Conservation (phyloP, 495 filamentous ascomycete species). For the Hypoxylon trugodes region DNA sequence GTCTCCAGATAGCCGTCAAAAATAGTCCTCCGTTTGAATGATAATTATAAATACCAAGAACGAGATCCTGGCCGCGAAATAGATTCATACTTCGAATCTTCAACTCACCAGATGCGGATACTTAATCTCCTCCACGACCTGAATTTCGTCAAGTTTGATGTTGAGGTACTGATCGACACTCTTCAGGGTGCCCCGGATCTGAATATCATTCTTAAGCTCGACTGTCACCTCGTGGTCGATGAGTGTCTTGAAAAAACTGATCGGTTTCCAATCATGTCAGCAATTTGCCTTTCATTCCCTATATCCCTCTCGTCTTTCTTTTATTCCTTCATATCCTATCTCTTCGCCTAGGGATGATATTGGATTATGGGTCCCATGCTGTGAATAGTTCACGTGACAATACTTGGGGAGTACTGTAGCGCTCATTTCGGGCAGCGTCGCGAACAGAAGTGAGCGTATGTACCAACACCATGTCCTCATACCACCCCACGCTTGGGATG, state of each 20-base stretch:
- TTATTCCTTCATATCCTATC: not conserved
- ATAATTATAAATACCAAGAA: not conserved
- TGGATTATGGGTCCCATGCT: not conserved
- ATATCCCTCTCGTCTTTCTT: not conserved
- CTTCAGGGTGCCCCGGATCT: conserved; percentile 92
- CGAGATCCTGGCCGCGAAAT: not conserved
- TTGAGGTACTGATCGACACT: conserved; percentile 98
- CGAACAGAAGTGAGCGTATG: not conserved
- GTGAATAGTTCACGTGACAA: conserved; percentile 21
- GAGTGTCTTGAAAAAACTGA: conserved; percentile 98
- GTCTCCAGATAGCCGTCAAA: too few relatives aligned
- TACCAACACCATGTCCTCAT: not conserved
- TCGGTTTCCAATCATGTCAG: conserved; percentile 6
- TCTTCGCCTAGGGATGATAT: not conserved
- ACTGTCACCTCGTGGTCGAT: conserved; percentile 95
- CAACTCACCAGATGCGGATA: conserved; percentile 85
- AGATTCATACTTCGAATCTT: not conserved
- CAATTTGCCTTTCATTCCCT: conserved; percentile 2
- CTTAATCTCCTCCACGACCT: conserved; percentile 86
- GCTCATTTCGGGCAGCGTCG: not conserved
- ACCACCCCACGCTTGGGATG: not conserved
- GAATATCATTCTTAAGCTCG: conserved; percentile 99
- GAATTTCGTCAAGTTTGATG: conserved; percentile 96
- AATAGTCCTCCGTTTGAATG: too few relatives aligned
- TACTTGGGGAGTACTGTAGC: not conserved